Conservation (phyloP, 352 stramenopile species). For the Globisporangium heterothallicum region DNA sequence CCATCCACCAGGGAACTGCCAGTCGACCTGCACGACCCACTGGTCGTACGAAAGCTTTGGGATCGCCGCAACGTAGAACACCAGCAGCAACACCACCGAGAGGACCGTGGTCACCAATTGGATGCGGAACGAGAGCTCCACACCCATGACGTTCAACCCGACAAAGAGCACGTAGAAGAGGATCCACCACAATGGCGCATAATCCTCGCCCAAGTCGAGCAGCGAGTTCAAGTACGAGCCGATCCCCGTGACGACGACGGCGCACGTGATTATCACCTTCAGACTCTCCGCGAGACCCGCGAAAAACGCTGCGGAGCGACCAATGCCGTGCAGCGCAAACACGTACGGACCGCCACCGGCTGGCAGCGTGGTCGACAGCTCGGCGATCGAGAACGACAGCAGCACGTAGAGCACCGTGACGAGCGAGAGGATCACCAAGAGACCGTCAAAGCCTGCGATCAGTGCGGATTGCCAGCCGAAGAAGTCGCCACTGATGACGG, state of each 20-base stretch:
- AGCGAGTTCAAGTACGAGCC: conserved; percentile 65
- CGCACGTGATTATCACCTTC: conserved; percentile 62
- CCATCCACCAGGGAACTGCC: conserved; percentile 37
- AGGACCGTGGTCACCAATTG: conserved; percentile 52
- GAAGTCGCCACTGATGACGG: conserved; percentile 55
- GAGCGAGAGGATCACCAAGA: conserved; percentile 52
- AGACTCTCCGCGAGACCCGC: conserved; percentile 58
- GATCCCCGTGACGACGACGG: conserved; percentile 57
- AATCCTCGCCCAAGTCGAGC: conserved; percentile 28
- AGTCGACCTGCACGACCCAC: conserved; percentile 39
- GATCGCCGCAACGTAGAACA: conserved; percentile 60
- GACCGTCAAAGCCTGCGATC: conserved; percentile 46
- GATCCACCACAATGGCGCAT: conserved; percentile 47
- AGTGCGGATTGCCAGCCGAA: conserved; percentile 60
- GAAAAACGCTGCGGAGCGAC: conserved; percentile 47
- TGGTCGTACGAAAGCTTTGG: conserved; percentile 52
- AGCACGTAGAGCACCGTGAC: conserved; percentile 60
- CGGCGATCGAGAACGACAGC: conserved; percentile 65
- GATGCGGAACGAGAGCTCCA: conserved; percentile 64
- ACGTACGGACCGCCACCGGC: conserved; percentile 52
- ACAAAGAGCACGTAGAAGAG: conserved; percentile 64
- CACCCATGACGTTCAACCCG: conserved; percentile 45
- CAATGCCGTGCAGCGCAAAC: conserved; percentile 61
- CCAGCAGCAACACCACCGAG: conserved; percentile 48
- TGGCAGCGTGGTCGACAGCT: conserved; percentile 54